Evolutionary conservation across 495 filamentous ascomycete genomes (phyloP).

Genomic region (Aeminium ludgeri): DNA sequence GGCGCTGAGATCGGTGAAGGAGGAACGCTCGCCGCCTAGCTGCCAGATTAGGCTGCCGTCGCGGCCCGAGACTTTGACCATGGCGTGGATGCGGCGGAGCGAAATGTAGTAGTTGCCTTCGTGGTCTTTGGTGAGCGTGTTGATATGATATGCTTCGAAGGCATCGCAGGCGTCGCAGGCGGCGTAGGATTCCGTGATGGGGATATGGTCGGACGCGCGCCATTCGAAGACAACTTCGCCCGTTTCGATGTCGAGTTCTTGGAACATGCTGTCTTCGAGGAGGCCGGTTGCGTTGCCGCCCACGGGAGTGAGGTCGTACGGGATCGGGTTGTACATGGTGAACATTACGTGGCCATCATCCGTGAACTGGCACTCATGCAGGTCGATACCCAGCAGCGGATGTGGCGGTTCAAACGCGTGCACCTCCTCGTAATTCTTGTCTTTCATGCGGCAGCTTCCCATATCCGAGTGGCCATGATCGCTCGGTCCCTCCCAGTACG

Average conservation of each 20-base stretch:
- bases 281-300: conserved; percentile 4
- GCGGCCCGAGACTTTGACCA: conserved; percentile 15
- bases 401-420: conserved; percentile 1
- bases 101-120: conserved; percentile 19
- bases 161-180: conserved; percentile 7
- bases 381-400: conserved; percentile 1
- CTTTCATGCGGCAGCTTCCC: conserved; percentile 31
- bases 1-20: conserved; percentile 8
- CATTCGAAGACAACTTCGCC: conserved; percentile 24
- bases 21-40: conserved; percentile 15
- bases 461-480: conserved; percentile 29
- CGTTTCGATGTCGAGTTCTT: conserved; percentile 17
- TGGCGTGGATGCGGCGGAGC: conserved; percentile 10
- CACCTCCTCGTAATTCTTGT: conserved; percentile 4
- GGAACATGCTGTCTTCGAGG: conserved; percentile 18
- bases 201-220: conserved; percentile 25
- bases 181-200: conserved; percentile 15
- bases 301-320: conserved; percentile 1
- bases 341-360: conserved; percentile 16
- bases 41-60: conserved; percentile 16
- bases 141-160: conserved; percentile 22
- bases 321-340: conserved; percentile 12
- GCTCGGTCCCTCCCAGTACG: conserved; percentile 32
- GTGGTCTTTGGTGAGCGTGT: conserved; percentile 18
- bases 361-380: conserved; percentile 13